Conservation (phyloP, 805 yeast genomes). For the Groenewaldozyma tartarivorans region DNA sequence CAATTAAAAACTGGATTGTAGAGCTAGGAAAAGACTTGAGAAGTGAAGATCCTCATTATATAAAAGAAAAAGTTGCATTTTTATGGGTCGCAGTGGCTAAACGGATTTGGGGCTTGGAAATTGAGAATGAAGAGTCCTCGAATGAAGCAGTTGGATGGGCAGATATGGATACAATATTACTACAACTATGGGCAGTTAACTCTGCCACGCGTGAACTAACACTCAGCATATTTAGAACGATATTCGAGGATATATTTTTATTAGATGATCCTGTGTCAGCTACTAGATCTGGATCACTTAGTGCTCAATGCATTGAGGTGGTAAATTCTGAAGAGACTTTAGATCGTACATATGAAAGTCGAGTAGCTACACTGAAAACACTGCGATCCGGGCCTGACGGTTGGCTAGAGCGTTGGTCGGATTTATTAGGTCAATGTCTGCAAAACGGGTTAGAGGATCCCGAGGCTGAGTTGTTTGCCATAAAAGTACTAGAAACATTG, state of each 20-base stretch:
- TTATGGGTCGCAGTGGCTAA: slow-evolving; percentile 90
- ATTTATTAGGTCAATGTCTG: slow-evolving; percentile 37
- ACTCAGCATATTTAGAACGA: slow-evolving; percentile 66
- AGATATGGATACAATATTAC: slow-evolving; percentile 72
- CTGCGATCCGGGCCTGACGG: slow-evolving; percentile 71
- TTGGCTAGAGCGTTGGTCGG: slow-evolving; percentile 78
- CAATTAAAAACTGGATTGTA: slow-evolving; percentile 76
- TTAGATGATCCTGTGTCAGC: slow-evolving; percentile 88
- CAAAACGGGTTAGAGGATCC: slow-evolving; percentile 24
- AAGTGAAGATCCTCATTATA: slow-evolving; percentile 73
- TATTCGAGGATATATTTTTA: slow-evolving; percentile 88
- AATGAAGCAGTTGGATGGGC: slow-evolving; percentile 52
- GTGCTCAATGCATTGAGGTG: slow-evolving; percentile 76
- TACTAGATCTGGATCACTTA: slow-evolving; percentile 63
- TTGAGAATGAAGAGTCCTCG: slow-evolving; percentile 10
- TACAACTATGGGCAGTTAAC: slow-evolving; percentile 62
- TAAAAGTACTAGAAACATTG: slow-evolving; percentile 67
- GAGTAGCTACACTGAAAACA: slow-evolving; percentile 44
- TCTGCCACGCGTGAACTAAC: slow-evolving; percentile 64
- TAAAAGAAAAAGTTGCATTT: slow-evolving; percentile 81
- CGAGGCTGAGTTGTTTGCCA: slow-evolving; percentile 37
- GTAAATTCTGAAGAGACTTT: slow-evolving; percentile 64
- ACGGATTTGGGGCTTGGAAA: slow-evolving; percentile 70
- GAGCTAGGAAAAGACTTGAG: slow-evolving; percentile 58
- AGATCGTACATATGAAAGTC: slow-evolving; percentile 53